These are phyloP conservation scores for Aspergillus panamensis DNA, from an alignment of 495 filamentous ascomycete genomes.

Conservation along the genomic window DNA sequence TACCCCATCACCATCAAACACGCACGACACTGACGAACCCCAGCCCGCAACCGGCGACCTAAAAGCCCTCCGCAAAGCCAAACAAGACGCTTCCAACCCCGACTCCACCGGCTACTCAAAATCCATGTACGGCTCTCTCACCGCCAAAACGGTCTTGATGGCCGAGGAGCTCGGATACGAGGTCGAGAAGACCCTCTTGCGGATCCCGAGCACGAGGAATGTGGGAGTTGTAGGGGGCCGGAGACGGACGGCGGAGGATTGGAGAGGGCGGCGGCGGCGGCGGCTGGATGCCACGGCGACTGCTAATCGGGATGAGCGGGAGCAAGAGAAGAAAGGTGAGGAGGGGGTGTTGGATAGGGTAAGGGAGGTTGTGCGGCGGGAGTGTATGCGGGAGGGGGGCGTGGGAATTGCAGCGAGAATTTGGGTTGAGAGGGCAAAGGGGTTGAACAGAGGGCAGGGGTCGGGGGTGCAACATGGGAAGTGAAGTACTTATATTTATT, in stretches of 20 bases:
- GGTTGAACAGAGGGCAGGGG: slow-evolving; percentile 27
- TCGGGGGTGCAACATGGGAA: slow-evolving; percentile 13
- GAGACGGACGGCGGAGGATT: slow-evolving; percentile 7
- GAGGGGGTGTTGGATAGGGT: slow-evolving; percentile 19
- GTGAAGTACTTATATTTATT: not conserved
- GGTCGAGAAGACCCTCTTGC: slow-evolving; percentile 72
- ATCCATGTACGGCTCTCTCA: slow-evolving; percentile 71
- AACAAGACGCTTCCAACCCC: slow-evolving; percentile 31
- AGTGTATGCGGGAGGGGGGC: slow-evolving; percentile 41
- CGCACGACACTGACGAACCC: slow-evolving; percentile 16
- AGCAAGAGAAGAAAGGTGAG: not conserved
- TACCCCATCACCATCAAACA: not conserved
- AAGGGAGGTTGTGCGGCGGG: slow-evolving; percentile 35
- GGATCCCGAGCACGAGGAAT: slow-evolving; percentile 90
- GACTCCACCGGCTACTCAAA: slow-evolving; percentile 29
- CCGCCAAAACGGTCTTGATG: slow-evolving; percentile 64
- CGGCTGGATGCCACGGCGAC: not conserved
- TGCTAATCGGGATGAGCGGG: too few species aligned
- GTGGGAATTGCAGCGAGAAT: slow-evolving; percentile 32
- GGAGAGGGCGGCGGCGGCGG: not conserved
- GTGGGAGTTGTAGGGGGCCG: slow-evolving; percentile 67
- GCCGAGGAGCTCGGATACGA: slow-evolving; percentile 68
- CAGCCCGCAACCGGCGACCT: slow-evolving; percentile 41
- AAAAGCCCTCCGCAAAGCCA: slow-evolving; percentile 38
- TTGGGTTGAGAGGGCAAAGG: slow-evolving; percentile 46